Conservation (phyloP, 768 basidiomycete genomes). For the Termitomyces eurrhizus region DNA sequence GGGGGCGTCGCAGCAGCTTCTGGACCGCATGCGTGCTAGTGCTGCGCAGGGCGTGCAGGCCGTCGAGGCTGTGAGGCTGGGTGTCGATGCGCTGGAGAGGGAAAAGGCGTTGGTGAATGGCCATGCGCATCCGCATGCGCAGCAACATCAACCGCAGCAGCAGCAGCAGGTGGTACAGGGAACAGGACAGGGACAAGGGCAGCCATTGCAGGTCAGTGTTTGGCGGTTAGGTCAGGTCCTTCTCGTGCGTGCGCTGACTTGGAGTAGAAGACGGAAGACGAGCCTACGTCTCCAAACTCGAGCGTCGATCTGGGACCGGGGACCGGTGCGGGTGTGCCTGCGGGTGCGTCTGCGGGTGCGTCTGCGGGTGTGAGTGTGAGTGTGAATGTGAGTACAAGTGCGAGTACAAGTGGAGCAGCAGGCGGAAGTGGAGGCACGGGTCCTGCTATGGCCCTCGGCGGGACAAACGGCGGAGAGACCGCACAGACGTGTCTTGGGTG, state of each 20-base stretch:
- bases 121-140: not conserved
- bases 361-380: not conserved
- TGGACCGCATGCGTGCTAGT: not conserved
- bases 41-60: not conserved
- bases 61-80: not conserved
- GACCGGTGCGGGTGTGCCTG: not conserved
- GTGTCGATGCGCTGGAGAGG: not conserved
- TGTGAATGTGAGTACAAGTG: not conserved
- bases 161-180: not conserved
- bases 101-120: slow-evolving; percentile 1
- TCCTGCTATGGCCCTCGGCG: not conserved
- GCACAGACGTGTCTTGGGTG: slow-evolving; percentile 78
- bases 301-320: not conserved
- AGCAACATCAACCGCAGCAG: not conserved
- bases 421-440: not conserved
- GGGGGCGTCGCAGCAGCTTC: not conserved
- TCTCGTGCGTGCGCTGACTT: no score
- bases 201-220: slow-evolving; percentile 9
- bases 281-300: not conserved
- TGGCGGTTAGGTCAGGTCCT: no score
- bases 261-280: not conserved
- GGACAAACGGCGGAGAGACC: not conserved
- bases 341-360: not conserved
- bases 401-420: not conserved
- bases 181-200: not conserved